These are phyloP conservation scores for Toxicodendron radicans DNA, from an alignment of 345 rosid species.

Conservation along the genomic window DNA sequence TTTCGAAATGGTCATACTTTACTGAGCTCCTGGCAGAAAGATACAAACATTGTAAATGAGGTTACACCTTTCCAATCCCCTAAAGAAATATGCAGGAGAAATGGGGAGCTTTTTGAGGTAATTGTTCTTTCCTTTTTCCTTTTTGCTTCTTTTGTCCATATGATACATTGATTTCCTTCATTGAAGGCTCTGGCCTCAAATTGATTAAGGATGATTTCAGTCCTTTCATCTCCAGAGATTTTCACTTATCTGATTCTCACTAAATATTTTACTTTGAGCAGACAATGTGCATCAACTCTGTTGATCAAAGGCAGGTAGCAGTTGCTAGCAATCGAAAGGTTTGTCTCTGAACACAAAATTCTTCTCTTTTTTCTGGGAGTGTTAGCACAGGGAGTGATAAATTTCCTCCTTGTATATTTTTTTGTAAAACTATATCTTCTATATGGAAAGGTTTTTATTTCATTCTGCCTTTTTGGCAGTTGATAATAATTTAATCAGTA, in stretches of 20 bases:
- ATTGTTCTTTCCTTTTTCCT: slow-evolving; percentile 9
- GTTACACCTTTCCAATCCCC: slow-evolving; percentile 52
- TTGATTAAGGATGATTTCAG: neutral
- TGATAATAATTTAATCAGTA: neutral
- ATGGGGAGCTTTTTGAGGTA: slow-evolving; percentile 93
- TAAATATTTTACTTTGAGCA: slow-evolving; percentile 38
- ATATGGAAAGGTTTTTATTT: neutral
- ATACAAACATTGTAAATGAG: slow-evolving; percentile 38
- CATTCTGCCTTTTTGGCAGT: neutral
- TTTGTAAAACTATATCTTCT: neutral
- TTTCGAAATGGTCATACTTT: slow-evolving; percentile 38
- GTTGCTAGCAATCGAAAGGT: slow-evolving; percentile 91
- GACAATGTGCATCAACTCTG: slow-evolving; percentile 78
- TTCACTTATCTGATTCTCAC: slow-evolving; percentile 16
- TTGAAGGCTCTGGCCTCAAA: slow-evolving; percentile 15
- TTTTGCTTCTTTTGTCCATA: slow-evolving; percentile 10
- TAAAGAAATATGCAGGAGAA: slow-evolving; percentile 70
- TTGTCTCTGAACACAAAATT: slow-evolving; percentile 28
- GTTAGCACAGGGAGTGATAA: neutral
- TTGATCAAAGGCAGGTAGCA: slow-evolving; percentile 69
- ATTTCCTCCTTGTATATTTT: neutral
- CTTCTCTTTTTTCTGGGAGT: slow-evolving; percentile 7
- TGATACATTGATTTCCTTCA: slow-evolving; percentile 22
- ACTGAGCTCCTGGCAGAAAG: slow-evolving; percentile 56
- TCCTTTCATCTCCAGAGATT: slow-evolving; percentile 10